Percentiles rank a stretch among this genome's conserved stretches.
Evolutionary conservation across 306 rosid species (phyloP).

Genomic region (Fragaria iinumae): DNA sequence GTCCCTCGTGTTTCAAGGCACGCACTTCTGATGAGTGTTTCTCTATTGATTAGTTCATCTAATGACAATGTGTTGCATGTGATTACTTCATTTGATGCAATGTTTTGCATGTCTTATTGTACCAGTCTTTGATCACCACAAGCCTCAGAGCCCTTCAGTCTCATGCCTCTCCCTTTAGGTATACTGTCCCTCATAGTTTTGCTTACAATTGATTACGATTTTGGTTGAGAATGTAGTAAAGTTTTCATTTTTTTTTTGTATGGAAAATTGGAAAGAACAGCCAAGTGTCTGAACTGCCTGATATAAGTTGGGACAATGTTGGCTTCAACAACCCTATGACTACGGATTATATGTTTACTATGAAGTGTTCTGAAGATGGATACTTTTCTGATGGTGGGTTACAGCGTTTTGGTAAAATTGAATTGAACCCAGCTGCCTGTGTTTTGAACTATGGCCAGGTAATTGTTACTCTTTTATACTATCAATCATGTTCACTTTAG

Average conservation of each 20-base stretch:
- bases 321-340: constrained; percentile 15
- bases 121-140: background rate
- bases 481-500: background rate
- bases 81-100: background rate
- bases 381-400: constrained; percentile 14
- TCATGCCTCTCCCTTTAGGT: background rate
- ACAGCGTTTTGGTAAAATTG: constrained; percentile 19
- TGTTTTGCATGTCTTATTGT: background rate
- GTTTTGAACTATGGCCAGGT: constrained; percentile 30
- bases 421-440: constrained; percentile 21
- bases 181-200: background rate
- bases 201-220: background rate
- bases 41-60: background rate
- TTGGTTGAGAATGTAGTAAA: background rate
- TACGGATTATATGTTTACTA: constrained; percentile 21
- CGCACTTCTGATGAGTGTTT: background rate
- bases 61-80: background rate
- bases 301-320: constrained; percentile 10
- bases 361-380: constrained; percentile 17
- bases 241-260: background rate
- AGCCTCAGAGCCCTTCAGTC: background rate
- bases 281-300: constrained; percentile 10
- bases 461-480: background rate
- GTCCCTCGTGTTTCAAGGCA: background rate
- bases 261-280: background rate